Evolutionary conservation across 805 yeast species (phyloP), one percentile per base, ranked within the genome.

Genomic region (Candida berthetii): DNA sequence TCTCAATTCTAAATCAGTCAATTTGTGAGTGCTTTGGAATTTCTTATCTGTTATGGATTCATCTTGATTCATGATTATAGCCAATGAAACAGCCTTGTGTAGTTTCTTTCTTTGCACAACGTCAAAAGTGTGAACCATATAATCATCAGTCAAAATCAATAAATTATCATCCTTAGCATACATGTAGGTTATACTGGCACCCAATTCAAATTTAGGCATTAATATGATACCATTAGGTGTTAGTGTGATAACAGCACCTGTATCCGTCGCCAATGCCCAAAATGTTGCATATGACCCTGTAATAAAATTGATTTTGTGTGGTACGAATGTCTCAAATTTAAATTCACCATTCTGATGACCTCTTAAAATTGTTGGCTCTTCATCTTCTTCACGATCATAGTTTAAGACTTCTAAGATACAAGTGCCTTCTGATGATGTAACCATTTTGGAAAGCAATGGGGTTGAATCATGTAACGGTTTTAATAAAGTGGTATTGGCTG

Each of bases 181-280:
- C 38, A 75, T 43, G 18, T 60, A 61, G 0, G 71, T 58, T 0
- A 77, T 58, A 39, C 68, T 68, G 13, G 60, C 60, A 0, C 85
- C 85, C 3, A 80, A 41, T 50, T 78, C 82, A 10, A 79, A 53
- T 10, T 68, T 57, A 3, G 85, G 80, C 37, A 65, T 53, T 1
- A 69, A 46, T 24, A 64, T 62, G 19, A 71, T 53, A 0, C 85
- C 85, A 7, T 60, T 57, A 0, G 73, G 64, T 1, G 72, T 58
- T 7, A 72, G 49, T 0, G 78, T 47, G 45, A 73, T 69, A 13
- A 82, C 49, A 0, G 76, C 59, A 0, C 89, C 89, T 25, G 71
- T 65, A 37, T 80, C 80, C 1, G 86, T 78, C 0, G 82, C 68
- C 18, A 79, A 54, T 10, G 73, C 72, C 66, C 81, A 74, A 50